Conservation (phyloP, 192 early-diverging fungal species). For the Coemansia sp. region DNA sequence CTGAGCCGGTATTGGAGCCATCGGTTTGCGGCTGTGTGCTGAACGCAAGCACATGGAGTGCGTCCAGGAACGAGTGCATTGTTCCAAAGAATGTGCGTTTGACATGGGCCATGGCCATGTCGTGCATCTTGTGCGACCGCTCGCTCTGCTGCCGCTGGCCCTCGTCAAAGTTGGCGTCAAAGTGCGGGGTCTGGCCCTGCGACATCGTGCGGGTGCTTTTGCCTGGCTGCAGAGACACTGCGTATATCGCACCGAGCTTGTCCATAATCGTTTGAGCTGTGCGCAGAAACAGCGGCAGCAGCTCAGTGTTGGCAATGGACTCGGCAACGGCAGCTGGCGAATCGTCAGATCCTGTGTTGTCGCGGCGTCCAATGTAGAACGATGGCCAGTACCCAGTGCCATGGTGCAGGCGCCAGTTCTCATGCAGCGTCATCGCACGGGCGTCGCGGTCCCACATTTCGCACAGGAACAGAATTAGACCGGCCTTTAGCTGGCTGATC, state of each 20-base stretch:
- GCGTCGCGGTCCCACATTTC: constrained; percentile 74
- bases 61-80: constrained; percentile 76
- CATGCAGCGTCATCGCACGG: constrained; percentile 47
- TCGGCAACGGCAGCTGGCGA: constrained; percentile 31
- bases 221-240: constrained; percentile 41
- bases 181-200: constrained; percentile 47
- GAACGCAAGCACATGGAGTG: constrained; percentile 68
- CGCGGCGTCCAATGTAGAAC: constrained; percentile 37
- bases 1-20: not conserved
- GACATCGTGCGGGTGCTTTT: constrained; percentile 37
- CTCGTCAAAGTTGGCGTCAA: constrained; percentile 46
- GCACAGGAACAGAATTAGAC: constrained; percentile 75
- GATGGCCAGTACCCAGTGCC: constrained; percentile 52
- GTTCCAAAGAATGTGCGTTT: constrained; percentile 72
- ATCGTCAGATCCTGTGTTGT: constrained; percentile 25
- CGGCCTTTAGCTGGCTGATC: constrained; percentile 70
- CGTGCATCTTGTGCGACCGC: constrained; percentile 56
- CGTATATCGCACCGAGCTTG: constrained; percentile 46
- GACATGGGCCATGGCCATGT: constrained; percentile 47
- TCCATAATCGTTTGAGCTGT: constrained; percentile 38
- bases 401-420: constrained; percentile 45
- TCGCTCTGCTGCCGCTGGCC: constrained; percentile 51
- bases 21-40: constrained; percentile 6
- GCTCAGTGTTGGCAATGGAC: constrained; percentile 49
- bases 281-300: constrained; percentile 49